Evolutionary conservation across 345 rosid genomes (phyloP), one percentile per base, ranked within the genome.

Genomic region (Euphorbia lathyris): DNA sequence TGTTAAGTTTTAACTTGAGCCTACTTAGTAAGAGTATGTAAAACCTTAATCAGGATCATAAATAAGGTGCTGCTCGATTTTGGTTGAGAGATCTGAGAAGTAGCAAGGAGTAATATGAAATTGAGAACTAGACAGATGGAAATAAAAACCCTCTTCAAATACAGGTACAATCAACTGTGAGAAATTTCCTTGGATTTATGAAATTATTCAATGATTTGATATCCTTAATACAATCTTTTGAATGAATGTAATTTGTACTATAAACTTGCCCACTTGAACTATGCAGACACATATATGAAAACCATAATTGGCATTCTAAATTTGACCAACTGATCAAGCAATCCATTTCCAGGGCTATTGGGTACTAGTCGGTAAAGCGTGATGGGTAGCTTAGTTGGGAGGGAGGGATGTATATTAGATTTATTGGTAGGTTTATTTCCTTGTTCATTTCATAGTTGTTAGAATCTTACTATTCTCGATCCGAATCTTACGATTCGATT

Each of bases 281-380:
- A 9, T 38, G 26, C 65, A 36, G 65, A 3, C 36, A 36, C 48
- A 61, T 61, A 34, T 36, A 12, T 42, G 16, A 32, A 30, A 34
- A 34, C 43, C 45, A n/a, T 34, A 19, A 61, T 57, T 42, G 9
- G 22, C 16, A 40, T 42, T 14, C 66, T 22, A 22, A 63, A 1
- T 63, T 40, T 63, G 20, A 40, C 52, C 9, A n/a, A 61, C 48
- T 6, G 48, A 61, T 61, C 65, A 10, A 38, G 16, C 65, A 61
- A 23, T 20, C 16, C n/a, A 16, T 10, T 36, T 34, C 6, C 7
- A 36, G 1, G n/a, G 25, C 9, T 17, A 9, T 20, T 6, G 13
- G 27, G n/a, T 12, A n/a, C n/a, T 36, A 36, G 65, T 61, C 7
- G 47, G 48, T 61, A 36, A 61, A 61, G 65, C 13, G n/a, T 38